A percentile compares a stretch with the other conserved stretches of the same genome.
Conservation (phyloP, 768 basidiomycete species). For the Amanita thiersii region DNA sequence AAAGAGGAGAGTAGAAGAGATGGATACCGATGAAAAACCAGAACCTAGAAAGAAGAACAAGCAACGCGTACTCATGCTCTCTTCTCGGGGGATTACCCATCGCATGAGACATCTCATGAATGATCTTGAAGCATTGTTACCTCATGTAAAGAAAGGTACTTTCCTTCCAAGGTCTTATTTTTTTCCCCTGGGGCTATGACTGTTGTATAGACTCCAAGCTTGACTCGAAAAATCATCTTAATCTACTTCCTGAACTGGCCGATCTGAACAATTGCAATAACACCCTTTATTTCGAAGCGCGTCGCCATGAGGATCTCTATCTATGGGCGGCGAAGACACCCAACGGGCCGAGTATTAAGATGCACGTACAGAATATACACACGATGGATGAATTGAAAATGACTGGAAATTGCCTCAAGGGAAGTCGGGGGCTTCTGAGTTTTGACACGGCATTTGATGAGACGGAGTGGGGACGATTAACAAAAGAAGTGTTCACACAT, state of each 20-base stretch:
- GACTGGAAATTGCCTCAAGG: conserved; percentile 98
- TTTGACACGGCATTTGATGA: conserved; percentile 91
- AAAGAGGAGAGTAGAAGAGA: conserved; percentile 55
- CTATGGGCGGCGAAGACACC: conserved; percentile 96
- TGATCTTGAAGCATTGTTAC: conserved; percentile 82
- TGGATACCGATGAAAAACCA: conserved; percentile 39
- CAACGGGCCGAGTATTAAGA: conserved; percentile 94
- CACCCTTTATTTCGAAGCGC: conserved; percentile 92
- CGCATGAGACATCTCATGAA: conserved; percentile 97
- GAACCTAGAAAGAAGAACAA: conserved; percentile 74
- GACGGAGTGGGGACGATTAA: conserved; percentile 76
- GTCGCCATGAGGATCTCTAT: conserved; percentile 92
- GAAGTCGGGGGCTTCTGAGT: conserved; percentile 83
- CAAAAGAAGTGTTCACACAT: conserved; percentile 92
- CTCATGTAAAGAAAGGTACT: conserved; percentile 95
- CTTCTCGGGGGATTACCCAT: conserved; percentile 90
- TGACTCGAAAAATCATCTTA: conserved; percentile 91
- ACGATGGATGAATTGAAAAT: conserved; percentile 99
- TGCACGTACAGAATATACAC: conserved; percentile 97
- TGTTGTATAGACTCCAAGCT: conserved; percentile 78
- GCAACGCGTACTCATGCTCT: conserved; percentile 89
- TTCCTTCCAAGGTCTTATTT: conserved; percentile 4
- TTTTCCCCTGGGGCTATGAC: neutral
- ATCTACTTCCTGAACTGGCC: conserved; percentile 90
- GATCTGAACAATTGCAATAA: conserved; percentile 99